Evolutionary conservation across 2,329 filamentous ascomycete genomes (phyloP), one percentile per base, ranked within the genome.

Genomic region (Lasiodiplodia gonubiensis): DNA sequence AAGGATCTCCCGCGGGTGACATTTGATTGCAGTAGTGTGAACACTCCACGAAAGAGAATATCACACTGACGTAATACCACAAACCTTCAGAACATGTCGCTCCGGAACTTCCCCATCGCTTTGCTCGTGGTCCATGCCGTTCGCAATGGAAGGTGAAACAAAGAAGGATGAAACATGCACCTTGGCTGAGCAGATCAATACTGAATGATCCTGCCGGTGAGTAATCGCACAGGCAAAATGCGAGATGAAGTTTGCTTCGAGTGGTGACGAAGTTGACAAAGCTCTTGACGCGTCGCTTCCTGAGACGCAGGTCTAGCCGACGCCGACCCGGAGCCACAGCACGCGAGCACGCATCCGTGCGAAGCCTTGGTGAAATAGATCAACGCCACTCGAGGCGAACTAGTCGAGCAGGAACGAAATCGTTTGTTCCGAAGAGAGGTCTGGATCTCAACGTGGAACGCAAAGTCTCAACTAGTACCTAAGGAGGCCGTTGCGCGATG

Each of bases 261-360:
- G 42, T 46, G 42, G 7, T 33, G 30, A 33, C 7, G 4, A 39
- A 12, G 25, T 33, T 33, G 30, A 33, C 7, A 7, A 39, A 12
- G 25, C 53, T 55, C 23, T 60, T 16, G 55, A n/a, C 16, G 42
- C 25, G 21, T 60, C 39, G 55, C 55, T 60, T 48, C 37, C 16
- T 61, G 57, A 61, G 57, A 61, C 57, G 57, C 57, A 61, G 39
- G 39, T 48, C 33, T 61, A 61, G 30, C 21, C 57, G 57, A 61
- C 16, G 55, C 55, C 55, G 48, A 60, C 30, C 37, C 25, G 23
- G 16, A 18, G 37, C 23, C 39, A 49, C 16, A 18, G 8, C 21
- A 16, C 14, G 37, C 55, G 8, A 48, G 55, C 11, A 42, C 23
- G 53, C 25, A 46, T 60, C 55, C 37, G 55, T 48, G 55, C 57